Evolutionary conservation across 306 rosid species (phyloP).

Genomic region (Mucuna pruriens): DNA sequence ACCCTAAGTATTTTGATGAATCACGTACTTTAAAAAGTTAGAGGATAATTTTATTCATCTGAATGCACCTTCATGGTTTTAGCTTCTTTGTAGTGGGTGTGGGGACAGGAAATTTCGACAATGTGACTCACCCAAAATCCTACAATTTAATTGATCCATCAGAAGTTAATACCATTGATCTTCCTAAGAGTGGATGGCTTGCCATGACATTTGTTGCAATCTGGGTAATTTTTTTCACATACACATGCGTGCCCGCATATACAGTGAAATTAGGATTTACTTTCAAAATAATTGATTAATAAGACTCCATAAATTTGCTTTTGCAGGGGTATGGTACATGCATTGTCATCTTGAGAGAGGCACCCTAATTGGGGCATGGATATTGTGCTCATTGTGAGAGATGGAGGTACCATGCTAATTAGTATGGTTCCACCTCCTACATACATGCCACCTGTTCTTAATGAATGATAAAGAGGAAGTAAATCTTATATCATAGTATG

Average conservation of each 20-base stretch:
- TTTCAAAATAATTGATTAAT: neutral
- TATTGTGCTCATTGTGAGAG: neutral
- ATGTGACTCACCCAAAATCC: neutral
- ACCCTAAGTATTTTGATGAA: no score
- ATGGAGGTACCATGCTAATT: neutral
- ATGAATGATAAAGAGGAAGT: neutral
- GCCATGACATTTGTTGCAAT: neutral
- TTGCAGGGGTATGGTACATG: constrained; percentile 3
- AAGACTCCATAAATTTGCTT: neutral
- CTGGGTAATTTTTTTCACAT: neutral
- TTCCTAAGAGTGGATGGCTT: constrained; percentile 1
- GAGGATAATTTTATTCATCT: no score
- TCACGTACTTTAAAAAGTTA: no score
- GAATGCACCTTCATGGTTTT: constrained; percentile 25
- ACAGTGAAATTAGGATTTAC: neutral
- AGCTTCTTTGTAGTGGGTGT: constrained; percentile 8
- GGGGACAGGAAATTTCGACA: neutral
- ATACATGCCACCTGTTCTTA: constrained; percentile 12
- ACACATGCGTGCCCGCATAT: no score
- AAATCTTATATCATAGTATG: neutral
- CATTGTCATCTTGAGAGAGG: constrained; percentile 13
- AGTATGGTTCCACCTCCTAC: neutral
- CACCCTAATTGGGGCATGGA: neutral
- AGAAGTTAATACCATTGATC: neutral
- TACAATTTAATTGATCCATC: constrained; percentile 4